Evolutionary conservation across 148 eudicot species (phyloP).

Genomic region (Euryodendron excelsum): DNA sequence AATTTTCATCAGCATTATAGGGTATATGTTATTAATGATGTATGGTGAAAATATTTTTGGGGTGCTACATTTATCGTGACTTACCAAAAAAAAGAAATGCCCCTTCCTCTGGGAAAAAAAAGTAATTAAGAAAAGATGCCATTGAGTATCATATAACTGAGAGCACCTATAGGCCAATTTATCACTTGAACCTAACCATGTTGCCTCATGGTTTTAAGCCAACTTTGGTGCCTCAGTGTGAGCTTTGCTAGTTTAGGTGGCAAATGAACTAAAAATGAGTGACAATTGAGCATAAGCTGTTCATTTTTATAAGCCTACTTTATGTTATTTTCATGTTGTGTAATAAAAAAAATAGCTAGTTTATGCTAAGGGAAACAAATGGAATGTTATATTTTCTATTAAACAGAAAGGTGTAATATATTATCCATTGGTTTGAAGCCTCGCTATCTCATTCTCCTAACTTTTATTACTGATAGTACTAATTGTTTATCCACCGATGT

Average conservation of each 20-base stretch:
- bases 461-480: neutral
- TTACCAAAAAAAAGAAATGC: too few species aligned
- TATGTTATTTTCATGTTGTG: neutral
- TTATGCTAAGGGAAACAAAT: neutral
- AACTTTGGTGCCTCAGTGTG: neutral
- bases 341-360: neutral
- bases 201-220: neutral
- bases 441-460: neutral
- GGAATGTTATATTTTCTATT: neutral
- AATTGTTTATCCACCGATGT: neutral
- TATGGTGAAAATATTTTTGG: too few species aligned
- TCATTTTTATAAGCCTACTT: neutral
- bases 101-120: neutral
- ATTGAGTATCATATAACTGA: neutral
- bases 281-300: neutral
- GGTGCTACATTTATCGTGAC: too few species aligned
- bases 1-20: too few species aligned
- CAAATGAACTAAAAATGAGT: neutral
- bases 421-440: neutral
- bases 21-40: neutral
- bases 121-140: neutral
- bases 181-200: neutral
- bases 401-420: neutral
- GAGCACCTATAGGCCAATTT: neutral
- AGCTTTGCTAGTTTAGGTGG: constrained; percentile 5